phyloP scores from a whole-genome alignment of 2,329 filamentous ascomycete species.

The Colletotrichum costaricense region DNA sequence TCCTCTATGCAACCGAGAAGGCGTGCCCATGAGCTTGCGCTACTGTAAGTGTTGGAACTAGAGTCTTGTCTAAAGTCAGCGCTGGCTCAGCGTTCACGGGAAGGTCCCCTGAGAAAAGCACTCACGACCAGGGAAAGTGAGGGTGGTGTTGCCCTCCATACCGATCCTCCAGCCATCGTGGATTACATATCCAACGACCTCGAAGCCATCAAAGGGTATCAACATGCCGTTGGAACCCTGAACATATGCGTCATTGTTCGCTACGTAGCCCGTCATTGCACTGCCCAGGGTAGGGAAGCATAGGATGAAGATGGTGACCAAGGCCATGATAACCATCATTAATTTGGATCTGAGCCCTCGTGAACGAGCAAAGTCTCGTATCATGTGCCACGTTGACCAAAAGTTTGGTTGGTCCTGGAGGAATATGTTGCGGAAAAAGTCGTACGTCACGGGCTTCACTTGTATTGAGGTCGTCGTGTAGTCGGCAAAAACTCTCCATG shows the following conservation, averaged over 20 bases:
- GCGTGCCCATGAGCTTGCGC: not conserved
- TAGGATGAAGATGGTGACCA: slow-evolving; percentile 40
- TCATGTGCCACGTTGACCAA: slow-evolving; percentile 34
- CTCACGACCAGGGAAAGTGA: slow-evolving; percentile 11
- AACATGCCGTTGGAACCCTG: slow-evolving; percentile 31
- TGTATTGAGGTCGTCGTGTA: slow-evolving; percentile 42
- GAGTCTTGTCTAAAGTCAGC: not conserved
- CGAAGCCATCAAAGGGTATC: slow-evolving; percentile 36
- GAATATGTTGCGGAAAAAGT: slow-evolving; percentile 40
- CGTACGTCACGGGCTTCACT: slow-evolving; percentile 41
- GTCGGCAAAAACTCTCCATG: slow-evolving; percentile 42
- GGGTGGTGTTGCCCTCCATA: slow-evolving; percentile 27
- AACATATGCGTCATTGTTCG: slow-evolving; percentile 40
- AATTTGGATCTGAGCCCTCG: slow-evolving; percentile 38
- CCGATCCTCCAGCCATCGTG: slow-evolving; percentile 40
- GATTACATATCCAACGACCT: slow-evolving; percentile 38
- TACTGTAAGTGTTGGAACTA: not conserved
- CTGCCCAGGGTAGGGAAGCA: slow-evolving; percentile 43
- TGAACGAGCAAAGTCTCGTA: slow-evolving; percentile 36
- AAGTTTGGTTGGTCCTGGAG: slow-evolving; percentile 38
- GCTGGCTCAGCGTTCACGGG: too few species aligned
- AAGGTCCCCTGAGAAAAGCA: not conserved
- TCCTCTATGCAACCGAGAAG: not conserved
- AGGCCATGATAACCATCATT: slow-evolving; percentile 40
- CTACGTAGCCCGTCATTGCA: slow-evolving; percentile 44